Percentiles rank a stretch among this genome's conserved stretches.
These are phyloP conservation scores for Populus hybrid DNA, from an alignment of 441 rosid species.

Conservation along the genomic window DNA sequence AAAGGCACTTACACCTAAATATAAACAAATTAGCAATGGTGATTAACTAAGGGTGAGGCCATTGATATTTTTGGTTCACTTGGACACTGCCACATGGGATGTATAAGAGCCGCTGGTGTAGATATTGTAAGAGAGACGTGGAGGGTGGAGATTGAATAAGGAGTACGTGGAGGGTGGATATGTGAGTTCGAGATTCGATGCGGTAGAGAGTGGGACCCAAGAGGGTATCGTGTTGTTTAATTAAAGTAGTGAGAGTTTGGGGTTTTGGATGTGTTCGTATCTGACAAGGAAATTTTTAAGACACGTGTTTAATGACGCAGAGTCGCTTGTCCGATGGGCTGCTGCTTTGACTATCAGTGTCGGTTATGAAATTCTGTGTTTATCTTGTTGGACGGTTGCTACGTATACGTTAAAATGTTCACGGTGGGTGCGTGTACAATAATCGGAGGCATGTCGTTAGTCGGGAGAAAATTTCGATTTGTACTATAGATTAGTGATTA, in stretches of 20 bases:
- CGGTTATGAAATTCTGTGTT: neutral
- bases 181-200: slow-evolving; percentile 18
- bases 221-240: too few species aligned
- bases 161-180: slow-evolving; percentile 36
- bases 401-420: too few species aligned
- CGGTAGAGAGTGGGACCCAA: slow-evolving; percentile 23
- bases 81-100: slow-evolving; percentile 36
- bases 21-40: neutral
- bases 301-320: neutral
- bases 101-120: slow-evolving; percentile 8
- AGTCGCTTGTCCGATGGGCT: neutral
- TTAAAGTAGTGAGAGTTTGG: neutral
- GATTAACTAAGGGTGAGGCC: slow-evolving; percentile 18
- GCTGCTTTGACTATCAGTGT: neutral
- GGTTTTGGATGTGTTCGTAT: neutral
- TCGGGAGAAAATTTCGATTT: too few species aligned
- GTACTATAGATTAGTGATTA: too few species aligned
- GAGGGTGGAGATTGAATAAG: slow-evolving; percentile 21
- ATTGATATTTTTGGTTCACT: slow-evolving; percentile 19
- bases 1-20: neutral
- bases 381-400: neutral
- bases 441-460: too few species aligned
- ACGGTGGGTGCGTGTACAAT: too few species aligned
- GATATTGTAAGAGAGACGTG: slow-evolving; percentile 36
- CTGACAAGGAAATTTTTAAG: neutral